Percentiles rank a stretch among this genome's conserved stretches.
Conservation (phyloP, 805 yeast species). For the Kurtzmaniella cleridarum region DNA sequence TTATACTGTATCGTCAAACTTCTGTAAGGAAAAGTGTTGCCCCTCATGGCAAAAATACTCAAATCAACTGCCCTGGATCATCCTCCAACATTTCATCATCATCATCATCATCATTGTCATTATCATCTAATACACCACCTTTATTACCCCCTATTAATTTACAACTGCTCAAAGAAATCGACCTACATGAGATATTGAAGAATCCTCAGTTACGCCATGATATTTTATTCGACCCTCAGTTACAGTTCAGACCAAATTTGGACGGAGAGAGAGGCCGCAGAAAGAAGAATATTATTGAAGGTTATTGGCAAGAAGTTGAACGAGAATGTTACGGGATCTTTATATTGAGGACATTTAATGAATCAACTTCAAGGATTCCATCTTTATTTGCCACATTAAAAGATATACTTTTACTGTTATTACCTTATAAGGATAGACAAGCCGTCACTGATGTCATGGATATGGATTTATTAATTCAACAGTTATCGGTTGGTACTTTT, state of each 20-base stretch:
- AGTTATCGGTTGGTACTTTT: slow-evolving; percentile 62
- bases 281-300: slow-evolving; percentile 69
- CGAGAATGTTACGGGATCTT: slow-evolving; percentile 53
- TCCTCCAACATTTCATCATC: not conserved
- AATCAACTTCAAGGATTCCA: slow-evolving; percentile 47
- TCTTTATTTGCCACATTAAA: slow-evolving; percentile 71
- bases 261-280: slow-evolving; percentile 87
- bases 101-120: slow-evolving; percentile 7
- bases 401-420: slow-evolving; percentile 65
- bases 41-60: not conserved
- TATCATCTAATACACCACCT: slow-evolving; percentile 17
- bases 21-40: not conserved
- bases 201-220: slow-evolving; percentile 94
- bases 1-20: slow-evolving; percentile 28
- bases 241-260: slow-evolving; percentile 85
- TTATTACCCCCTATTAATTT: slow-evolving; percentile 79
- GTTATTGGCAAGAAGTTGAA: slow-evolving; percentile 77
- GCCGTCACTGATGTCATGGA: slow-evolving; percentile 70
- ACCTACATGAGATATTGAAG: slow-evolving; percentile 78
- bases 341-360: slow-evolving; percentile 9
- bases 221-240: slow-evolving; percentile 83
- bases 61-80: not conserved
- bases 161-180: slow-evolving; percentile 79
- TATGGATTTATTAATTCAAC: slow-evolving; percentile 70
- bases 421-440: slow-evolving; percentile 71